Evolutionary conservation across 768 basidiomycete species (phyloP), one percentile per base, ranked within the genome.

Genomic region (Boletus sensibilis): DNA sequence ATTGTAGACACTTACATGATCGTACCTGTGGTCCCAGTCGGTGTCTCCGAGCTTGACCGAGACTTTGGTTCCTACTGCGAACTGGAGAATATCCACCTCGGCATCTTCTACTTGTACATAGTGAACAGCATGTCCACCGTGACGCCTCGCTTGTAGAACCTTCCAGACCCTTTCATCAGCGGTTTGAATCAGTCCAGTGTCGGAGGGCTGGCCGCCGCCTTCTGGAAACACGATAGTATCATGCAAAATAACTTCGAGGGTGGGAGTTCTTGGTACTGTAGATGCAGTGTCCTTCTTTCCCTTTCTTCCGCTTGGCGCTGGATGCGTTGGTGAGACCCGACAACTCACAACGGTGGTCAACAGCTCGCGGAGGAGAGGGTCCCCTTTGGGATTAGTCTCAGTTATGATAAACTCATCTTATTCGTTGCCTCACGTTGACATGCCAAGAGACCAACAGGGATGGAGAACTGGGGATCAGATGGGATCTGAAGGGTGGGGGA

Each of bases 211-310:
- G 0, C 92, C 92, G 12, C 90, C 84, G 10, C 89, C 90, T 71
- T 92, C 90, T 0, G 91, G 90, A 67, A 92, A 92, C 45, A 91
- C 80, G 13, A 88, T 79, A 0, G 89, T 91, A 66, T 92, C 91
- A 50, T 87, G 84, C 43, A 91, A 73, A 49, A 85, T 76, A 9
- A 92, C 74, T 63, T 90, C 86, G 45, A 89, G 78, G 18, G 86
- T 70, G 3, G 84, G 78, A 35, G 68, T 75, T 23, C 71, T 72
- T 1, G 74, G 72, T 43, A 79, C 64, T n/a, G 72, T 66, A 16
- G 82, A 78, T 25, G 80, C 66, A 16, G 78, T 66, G 13, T 81
- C 75, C 66, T 86, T 87, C 68, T 82, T 83, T 11, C 72, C 71
- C 51, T 82, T 81, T 74, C 84, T 85, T 65, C 76, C 72, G 64